Base-by-base conservation (phyloP, 164 flowering plant genomes). In the Dillenia suffruticosa region DNA sequence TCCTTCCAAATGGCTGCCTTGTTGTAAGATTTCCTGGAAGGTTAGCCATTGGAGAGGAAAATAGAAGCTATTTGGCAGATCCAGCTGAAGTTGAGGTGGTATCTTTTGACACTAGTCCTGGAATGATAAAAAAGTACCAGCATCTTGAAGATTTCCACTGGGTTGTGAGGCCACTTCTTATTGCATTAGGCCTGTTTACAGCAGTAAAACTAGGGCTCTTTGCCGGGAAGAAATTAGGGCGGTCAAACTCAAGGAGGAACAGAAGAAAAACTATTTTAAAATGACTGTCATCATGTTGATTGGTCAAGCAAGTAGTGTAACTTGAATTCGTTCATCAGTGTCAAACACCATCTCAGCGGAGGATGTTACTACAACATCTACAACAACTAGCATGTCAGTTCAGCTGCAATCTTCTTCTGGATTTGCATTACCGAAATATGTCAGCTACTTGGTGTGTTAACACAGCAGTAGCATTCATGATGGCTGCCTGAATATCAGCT, bases 101-200 rank as follows among this genome's bases (percentile, higher is more conserved):
- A 32, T 76, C 81, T 19, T 92, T 92, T 63, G 46, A 54, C 43
- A 80, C 74, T 12, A 85, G 83, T 64, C 75, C 67, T 14, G 84
- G 85, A 24, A 26, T 84, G 52, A 84, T 82, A 46, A 82, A 82
- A 68, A 92, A 90, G 65, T 93, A 89, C 70, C 88, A 87, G 66
- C 98, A 88, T 72, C 80, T 93, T 40, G 98, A 90, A 81, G 96
- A 90, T 76, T 84, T 85, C 56, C 98, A 93, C 73, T 90, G 98
- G 98, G 82, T 86, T 12, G 84, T 93, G 43, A 84, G 98, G 63
- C 98, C 98, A 4, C 71, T 90, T 52, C 53, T 90, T 15, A 77
- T 89, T 51, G 85, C 92, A 3, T 51, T 89, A 59, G 91, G 98
- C 44, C 64, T 93, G 7, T 81, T 93, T 50, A 81, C 96, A 24